Evolutionary conservation across 2,329 filamentous ascomycete species (phyloP).

Genomic region (Lithohypha guttulata): DNA sequence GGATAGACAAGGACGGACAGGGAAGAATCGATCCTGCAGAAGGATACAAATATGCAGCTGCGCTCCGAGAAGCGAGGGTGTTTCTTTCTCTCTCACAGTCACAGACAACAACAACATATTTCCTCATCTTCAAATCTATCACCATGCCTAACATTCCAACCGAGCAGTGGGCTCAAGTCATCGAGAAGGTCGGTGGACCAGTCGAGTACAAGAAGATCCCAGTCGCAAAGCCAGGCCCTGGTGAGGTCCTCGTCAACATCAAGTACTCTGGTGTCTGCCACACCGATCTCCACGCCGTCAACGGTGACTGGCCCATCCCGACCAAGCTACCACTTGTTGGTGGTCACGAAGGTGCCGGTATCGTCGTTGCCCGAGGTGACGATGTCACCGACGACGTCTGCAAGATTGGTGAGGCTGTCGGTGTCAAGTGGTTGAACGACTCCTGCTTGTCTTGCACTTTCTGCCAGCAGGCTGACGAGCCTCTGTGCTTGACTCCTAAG

Average conservation of each 20-base stretch:
- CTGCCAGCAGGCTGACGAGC: slow-evolving; percentile 72
- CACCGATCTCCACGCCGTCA: slow-evolving; percentile 71
- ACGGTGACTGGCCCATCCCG: slow-evolving; percentile 80
- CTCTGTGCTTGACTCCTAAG: slow-evolving; percentile 62
- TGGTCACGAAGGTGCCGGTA: slow-evolving; percentile 60
- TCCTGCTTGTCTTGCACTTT: slow-evolving; percentile 74
- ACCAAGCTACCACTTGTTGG: slow-evolving; percentile 78
- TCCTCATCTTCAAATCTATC: neutral
- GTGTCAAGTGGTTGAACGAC: slow-evolving; percentile 88
- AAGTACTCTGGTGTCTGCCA: slow-evolving; percentile 87
- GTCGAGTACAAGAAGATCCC: slow-evolving; percentile 52
- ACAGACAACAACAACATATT: neutral
- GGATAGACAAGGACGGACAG: too few relatives aligned
- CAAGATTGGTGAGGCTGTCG: slow-evolving; percentile 66
- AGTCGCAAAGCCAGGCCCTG: slow-evolving; percentile 67
- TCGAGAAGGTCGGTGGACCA: slow-evolving; percentile 69
- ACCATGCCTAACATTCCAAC: slow-evolving; percentile 49
- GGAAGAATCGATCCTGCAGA: neutral
- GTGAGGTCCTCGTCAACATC: slow-evolving; percentile 86
- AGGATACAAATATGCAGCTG: slow-evolving; percentile 4
- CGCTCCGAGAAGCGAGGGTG: neutral
- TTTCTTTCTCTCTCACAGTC: neutral
- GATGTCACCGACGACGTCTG: slow-evolving; percentile 62
- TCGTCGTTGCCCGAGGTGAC: slow-evolving; percentile 69
- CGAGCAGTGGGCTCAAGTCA: slow-evolving; percentile 84